phyloP scores from a whole-genome alignment of 768 basidiomycete genomes.

The Tylopilus plumbeoviolaceoides region DNA sequence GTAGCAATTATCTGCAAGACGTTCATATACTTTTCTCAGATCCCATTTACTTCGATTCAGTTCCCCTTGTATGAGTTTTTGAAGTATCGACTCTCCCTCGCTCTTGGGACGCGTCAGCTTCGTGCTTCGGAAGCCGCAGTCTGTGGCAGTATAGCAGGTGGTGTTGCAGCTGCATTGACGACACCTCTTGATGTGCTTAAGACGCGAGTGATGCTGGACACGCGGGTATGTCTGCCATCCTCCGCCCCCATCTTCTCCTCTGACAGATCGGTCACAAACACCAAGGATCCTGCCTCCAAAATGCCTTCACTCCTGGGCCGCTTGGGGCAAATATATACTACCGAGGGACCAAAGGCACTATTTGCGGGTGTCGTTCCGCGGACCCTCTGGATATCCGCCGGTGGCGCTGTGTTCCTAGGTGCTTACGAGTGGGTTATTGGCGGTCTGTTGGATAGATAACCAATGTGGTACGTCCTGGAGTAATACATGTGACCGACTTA shows the following conservation, averaged over 20 bases:
- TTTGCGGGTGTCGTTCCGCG: constrained; percentile 88
- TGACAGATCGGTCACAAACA: not conserved
- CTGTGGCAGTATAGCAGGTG: constrained; percentile 91
- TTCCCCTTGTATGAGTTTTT: constrained; percentile 93
- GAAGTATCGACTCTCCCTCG: constrained; percentile 60
- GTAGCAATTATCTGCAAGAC: not conserved
- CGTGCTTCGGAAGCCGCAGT: constrained; percentile 75
- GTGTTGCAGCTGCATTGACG: constrained; percentile 81
- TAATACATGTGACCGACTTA: not conserved
- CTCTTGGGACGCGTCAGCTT: constrained; percentile 51
- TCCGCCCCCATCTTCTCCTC: not conserved
- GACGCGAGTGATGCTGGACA: constrained; percentile 94
- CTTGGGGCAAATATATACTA: constrained; percentile 58
- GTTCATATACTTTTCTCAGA: constrained; percentile 43
- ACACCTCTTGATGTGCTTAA: constrained; percentile 97
- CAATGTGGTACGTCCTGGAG: not conserved
- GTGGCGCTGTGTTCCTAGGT: constrained; percentile 97
- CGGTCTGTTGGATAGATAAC: constrained; percentile 36
- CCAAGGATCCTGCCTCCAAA: constrained; percentile 47
- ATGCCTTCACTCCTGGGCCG: constrained; percentile 55
- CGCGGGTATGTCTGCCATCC: constrained; percentile 51
- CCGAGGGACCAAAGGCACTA: constrained; percentile 71
- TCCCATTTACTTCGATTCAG: constrained; percentile 94
- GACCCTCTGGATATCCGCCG: constrained; percentile 94
- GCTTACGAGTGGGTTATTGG: constrained; percentile 82